Evolutionary conservation across 2,329 filamentous ascomycete genomes (phyloP).

Genomic region (Sporothrix brasiliensis): DNA sequence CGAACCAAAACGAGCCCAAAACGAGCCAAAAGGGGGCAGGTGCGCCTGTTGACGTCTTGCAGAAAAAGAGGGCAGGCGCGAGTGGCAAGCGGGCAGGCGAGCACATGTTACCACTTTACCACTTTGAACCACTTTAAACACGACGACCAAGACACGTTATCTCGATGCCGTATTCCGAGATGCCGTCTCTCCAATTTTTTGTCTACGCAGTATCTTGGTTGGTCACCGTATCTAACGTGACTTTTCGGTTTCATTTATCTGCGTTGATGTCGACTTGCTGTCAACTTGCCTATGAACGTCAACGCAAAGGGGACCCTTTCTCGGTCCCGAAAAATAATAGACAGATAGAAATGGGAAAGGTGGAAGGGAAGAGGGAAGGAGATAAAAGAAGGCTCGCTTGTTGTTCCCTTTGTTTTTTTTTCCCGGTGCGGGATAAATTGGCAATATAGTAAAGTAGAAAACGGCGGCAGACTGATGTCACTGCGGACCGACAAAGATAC

Average conservation of each 20-base stretch:
- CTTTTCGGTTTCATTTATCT: not conserved
- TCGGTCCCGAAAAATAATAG: slow-evolving; percentile 9
- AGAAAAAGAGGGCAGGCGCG: slow-evolving; percentile 23
- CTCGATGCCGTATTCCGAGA: slow-evolving; percentile 4
- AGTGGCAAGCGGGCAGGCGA: not conserved
- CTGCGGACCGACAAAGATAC: slow-evolving; percentile 16
- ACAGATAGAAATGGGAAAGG: not conserved
- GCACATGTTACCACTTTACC: no score
- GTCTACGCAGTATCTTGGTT: not conserved
- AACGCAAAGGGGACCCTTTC: slow-evolving; percentile 2
- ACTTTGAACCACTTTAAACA: not conserved
- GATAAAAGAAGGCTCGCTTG: slow-evolving; percentile 4
- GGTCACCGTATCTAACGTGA: no score
- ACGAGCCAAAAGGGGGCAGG: not conserved
- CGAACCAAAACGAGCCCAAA: not conserved
- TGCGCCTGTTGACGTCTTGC: not conserved
- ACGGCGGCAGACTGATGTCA: slow-evolving; percentile 10
- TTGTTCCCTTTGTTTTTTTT: slow-evolving; percentile 9
- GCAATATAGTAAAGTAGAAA: not conserved
- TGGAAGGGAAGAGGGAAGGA: not conserved
- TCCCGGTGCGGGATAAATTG: not conserved
- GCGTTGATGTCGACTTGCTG: no score
- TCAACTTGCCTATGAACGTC: not conserved
- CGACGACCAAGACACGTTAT: not conserved
- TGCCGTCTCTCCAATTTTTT: not conserved